Conservation (phyloP, 2,329 filamentous ascomycete genomes). For the Venturia aucupariae region DNA sequence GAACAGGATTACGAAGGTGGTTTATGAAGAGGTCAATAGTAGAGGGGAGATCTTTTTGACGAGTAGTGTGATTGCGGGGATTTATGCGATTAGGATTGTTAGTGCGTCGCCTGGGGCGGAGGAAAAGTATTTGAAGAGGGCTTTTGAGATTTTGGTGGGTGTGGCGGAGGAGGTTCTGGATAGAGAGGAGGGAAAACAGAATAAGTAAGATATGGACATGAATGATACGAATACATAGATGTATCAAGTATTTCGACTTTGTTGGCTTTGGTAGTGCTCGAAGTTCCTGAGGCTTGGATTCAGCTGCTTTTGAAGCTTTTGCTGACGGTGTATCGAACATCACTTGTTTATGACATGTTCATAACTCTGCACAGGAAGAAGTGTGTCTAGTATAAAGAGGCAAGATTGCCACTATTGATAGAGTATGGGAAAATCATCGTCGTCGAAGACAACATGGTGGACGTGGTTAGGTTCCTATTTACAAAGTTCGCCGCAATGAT, state of each 20-base stretch:
- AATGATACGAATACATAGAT: background rate
- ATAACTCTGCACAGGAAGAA: too few species aligned
- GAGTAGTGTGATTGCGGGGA: constrained; percentile 60
- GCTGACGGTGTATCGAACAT: too few species aligned
- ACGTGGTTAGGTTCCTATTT: too few species aligned
- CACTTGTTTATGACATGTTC: too few species aligned
- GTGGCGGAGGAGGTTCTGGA: constrained; percentile 48
- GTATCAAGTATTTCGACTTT: background rate
- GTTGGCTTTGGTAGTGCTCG: background rate
- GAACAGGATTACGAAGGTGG: constrained; percentile 60
- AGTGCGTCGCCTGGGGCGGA: constrained; percentile 62
- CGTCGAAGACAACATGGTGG: too few species aligned
- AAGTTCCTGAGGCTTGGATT: background rate
- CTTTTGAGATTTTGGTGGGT: constrained; percentile 65
- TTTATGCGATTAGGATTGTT: constrained; percentile 73
- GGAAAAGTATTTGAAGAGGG: constrained; percentile 59
- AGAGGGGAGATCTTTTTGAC: constrained; percentile 76
- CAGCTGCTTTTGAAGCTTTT: too few species aligned
- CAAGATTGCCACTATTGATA: too few species aligned
- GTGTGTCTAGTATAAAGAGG: too few species aligned
- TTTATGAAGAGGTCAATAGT: constrained; percentile 67
- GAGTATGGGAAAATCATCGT: too few species aligned
- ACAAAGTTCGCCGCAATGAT: too few species aligned
- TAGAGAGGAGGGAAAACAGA: background rate
- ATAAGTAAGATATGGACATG: background rate